Evolutionary conservation across 192 early-diverging fungal species (phyloP).

Genomic region (Dissophora globulifera): DNA sequence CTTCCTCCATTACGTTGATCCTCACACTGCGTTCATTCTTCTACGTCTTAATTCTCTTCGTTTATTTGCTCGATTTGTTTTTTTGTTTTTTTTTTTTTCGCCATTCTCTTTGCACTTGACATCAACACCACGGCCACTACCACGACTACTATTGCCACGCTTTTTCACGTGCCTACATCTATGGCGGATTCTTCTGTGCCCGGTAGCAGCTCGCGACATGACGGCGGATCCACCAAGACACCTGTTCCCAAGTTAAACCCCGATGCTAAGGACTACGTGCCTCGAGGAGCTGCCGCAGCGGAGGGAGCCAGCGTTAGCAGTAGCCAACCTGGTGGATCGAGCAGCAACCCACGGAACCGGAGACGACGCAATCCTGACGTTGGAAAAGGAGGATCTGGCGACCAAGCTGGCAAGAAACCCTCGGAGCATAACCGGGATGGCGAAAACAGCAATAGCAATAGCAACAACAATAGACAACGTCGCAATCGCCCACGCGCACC

Average conservation of each 20-base stretch:
- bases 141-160: too few relatives aligned
- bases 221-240: neutral
- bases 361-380: constrained; percentile 20
- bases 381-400: neutral
- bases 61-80: too few relatives aligned
- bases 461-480: constrained; percentile 15
- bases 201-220: neutral
- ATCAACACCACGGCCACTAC: neutral
- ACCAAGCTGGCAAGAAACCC: neutral
- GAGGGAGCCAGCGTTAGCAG: neutral
- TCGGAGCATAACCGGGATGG: constrained; percentile 1
- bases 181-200: constrained; percentile 24
- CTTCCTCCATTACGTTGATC: too few relatives aligned
- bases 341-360: constrained; percentile 10
- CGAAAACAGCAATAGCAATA: constrained; percentile 7
- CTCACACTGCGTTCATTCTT: too few relatives aligned
- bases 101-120: neutral
- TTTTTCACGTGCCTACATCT: neutral
- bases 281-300: constrained; percentile 5
- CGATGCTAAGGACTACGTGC: constrained; percentile 49
- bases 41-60: too few relatives aligned
- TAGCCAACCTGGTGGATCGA: constrained; percentile 4
- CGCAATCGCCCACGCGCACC: constrained; percentile 24
- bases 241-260: constrained; percentile 33
- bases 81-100: constrained; percentile 1